Percentiles rank a stretch among this genome's conserved stretches.
These are phyloP conservation scores for Aquilaria sinensis DNA, from an alignment of 345 rosid genomes.

Conservation along the genomic window DNA sequence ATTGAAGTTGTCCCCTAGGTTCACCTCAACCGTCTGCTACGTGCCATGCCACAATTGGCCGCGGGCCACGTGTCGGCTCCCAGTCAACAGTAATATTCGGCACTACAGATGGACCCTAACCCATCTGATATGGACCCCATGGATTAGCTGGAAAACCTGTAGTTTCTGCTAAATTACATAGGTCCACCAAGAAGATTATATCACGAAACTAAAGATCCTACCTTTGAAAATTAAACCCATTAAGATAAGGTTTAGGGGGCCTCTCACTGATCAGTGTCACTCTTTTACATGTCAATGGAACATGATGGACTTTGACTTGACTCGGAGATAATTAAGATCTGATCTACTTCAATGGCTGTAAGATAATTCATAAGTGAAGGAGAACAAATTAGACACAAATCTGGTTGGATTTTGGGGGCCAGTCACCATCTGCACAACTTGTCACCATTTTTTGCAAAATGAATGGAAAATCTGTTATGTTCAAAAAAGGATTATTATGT, in stretches of 20 bases:
- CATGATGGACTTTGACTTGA: conserved; percentile 28
- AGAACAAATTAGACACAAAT: too few relatives aligned
- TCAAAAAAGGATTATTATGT: conserved; percentile 15
- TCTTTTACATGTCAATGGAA: conserved; percentile 41
- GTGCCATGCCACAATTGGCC: conserved; percentile 5
- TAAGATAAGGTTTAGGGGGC: conserved; percentile 38
- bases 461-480: conserved; percentile 4
- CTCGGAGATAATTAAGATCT: too few relatives aligned
- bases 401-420: too few relatives aligned
- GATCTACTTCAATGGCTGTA: too few relatives aligned
- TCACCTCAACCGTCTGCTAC: not conserved
- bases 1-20: conserved; percentile 12
- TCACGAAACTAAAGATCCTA: conserved; percentile 23
- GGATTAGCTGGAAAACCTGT: conserved; percentile 18
- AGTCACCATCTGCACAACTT: too few relatives aligned
- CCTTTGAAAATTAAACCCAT: conserved; percentile 19
- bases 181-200: conserved; percentile 25
- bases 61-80: not conserved
- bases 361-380: too few relatives aligned
- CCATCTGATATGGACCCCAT: conserved; percentile 2
- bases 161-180: not conserved
- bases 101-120: not conserved
- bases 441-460: not conserved
- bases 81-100: conserved; percentile 9
- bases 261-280: conserved; percentile 17